phyloP scores from a whole-genome alignment of 345 rosid genomes.

The Nephelium lappaceum region DNA sequence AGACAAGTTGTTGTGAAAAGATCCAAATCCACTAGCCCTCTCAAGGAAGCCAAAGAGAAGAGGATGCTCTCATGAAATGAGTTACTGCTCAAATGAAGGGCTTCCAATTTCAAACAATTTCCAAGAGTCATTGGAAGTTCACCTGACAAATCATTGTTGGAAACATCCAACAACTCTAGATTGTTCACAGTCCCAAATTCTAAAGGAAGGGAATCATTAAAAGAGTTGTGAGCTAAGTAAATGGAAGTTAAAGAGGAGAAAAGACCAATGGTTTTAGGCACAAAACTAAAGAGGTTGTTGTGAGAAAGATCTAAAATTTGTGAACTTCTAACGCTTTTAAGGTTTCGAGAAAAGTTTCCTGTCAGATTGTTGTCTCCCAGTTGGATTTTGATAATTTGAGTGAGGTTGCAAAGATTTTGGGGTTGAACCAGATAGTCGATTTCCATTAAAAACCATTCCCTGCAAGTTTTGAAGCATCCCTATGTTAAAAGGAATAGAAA shows the following conservation, averaged over 20 bases:
- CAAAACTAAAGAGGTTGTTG: slow-evolving; percentile 30
- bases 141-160: slow-evolving; percentile 3
- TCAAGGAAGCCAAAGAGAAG: slow-evolving; percentile 24
- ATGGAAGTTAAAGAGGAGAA: slow-evolving; percentile 22
- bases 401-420: slow-evolving; percentile 15
- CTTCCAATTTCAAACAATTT: slow-evolving; percentile 22
- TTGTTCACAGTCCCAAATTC: too few relatives aligned
- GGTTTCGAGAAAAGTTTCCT: slow-evolving; percentile 25
- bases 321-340: slow-evolving; percentile 13
- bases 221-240: slow-evolving; percentile 1
- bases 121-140: slow-evolving; percentile 33
- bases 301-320: background rate
- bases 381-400: background rate
- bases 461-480: slow-evolving; percentile 7
- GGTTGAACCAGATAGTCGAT: slow-evolving; percentile 3
- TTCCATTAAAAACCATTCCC: accelerated
- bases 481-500: background rate
- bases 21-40: slow-evolving; percentile 32
- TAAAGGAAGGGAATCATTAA: too few relatives aligned
- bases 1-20: slow-evolving; percentile 35
- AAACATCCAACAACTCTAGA: too few relatives aligned
- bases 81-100: slow-evolving; percentile 26
- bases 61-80: slow-evolving; percentile 39
- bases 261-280: slow-evolving; percentile 19
- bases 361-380: slow-evolving; percentile 14